phyloP scores from a whole-genome alignment of 371 early-diverging fungal genomes.

The Nematocida sp. region DNA sequence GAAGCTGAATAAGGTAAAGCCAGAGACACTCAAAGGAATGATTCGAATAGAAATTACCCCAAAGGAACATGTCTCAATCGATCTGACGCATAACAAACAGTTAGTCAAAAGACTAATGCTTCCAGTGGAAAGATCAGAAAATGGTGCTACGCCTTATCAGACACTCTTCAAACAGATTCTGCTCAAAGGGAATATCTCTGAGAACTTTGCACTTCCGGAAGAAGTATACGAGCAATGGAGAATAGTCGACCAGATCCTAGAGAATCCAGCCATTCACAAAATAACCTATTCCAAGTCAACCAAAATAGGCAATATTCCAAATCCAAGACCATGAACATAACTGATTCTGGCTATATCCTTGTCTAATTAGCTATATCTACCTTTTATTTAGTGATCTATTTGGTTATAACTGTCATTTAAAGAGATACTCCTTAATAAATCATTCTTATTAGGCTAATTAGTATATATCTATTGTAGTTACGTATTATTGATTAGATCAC shows the following conservation, averaged over 20 bases:
- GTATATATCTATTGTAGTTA: too few relatives aligned
- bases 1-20: not conserved
- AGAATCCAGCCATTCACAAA: not conserved
- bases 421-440: too few relatives aligned
- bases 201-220: constrained; percentile 2
- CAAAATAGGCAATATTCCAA: too few relatives aligned
- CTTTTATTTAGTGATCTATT: too few relatives aligned
- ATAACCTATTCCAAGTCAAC: constrained; percentile 19
- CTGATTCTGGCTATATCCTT: too few relatives aligned
- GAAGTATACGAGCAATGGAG: constrained; percentile 50
- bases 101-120: constrained; percentile 29
- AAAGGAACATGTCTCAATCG: constrained; percentile 15
- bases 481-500: too few relatives aligned
- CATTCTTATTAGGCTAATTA: too few relatives aligned
- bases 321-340: too few relatives aligned
- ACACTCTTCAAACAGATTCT: constrained; percentile 23
- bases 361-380: too few relatives aligned
- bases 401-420: too few relatives aligned
- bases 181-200: not conserved
- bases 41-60: constrained; percentile 37
- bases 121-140: not conserved
- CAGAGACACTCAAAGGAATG: not conserved
- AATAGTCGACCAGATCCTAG: constrained; percentile 33
- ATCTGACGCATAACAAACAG: constrained; percentile 3
- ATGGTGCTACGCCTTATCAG: constrained; percentile 25